Conservation (phyloP, 2,329 filamentous ascomycete genomes). For the Pseudogymnoascus pannorum region DNA sequence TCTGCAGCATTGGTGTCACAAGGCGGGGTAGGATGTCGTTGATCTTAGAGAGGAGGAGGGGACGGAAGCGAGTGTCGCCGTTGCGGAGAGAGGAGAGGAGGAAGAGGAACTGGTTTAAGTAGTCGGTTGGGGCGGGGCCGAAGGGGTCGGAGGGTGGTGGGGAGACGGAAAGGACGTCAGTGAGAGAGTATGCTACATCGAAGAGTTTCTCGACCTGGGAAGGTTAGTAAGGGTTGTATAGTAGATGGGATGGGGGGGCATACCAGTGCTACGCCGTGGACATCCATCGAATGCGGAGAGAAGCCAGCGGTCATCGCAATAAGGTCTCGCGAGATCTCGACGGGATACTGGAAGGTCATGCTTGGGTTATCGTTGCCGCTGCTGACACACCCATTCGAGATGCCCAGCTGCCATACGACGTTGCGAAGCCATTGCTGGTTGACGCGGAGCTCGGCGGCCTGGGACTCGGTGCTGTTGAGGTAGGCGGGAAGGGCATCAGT, state of each 20-base stretch:
- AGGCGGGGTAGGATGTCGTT: constrained; percentile 61
- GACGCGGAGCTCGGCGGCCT: constrained; percentile 46
- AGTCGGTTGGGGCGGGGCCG: constrained; percentile 60
- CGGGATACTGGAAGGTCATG: constrained; percentile 56
- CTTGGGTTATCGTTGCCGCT: constrained; percentile 41
- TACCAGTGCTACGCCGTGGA: constrained; percentile 68
- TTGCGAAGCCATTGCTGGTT: constrained; percentile 61
- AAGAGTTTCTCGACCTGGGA: constrained; percentile 68
- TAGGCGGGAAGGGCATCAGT: constrained; percentile 46
- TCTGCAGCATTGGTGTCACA: constrained; percentile 52
- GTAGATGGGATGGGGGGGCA: constrained; percentile 27
- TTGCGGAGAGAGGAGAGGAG: constrained; percentile 65
- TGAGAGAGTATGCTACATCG: constrained; percentile 66
- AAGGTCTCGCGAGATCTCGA: constrained; percentile 55
- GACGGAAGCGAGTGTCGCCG: constrained; percentile 69
- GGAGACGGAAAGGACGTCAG: constrained; percentile 63
- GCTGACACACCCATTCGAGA: constrained; percentile 46
- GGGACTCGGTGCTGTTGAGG: constrained; percentile 44
- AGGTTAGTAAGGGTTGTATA: constrained; percentile 7
- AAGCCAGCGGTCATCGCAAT: constrained; percentile 63
- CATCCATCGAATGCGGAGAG: constrained; percentile 63
- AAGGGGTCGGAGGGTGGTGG: constrained; percentile 55
- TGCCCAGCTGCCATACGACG: constrained; percentile 54
- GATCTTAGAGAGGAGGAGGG: constrained; percentile 69
- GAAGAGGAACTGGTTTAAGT: constrained; percentile 61